Conservation (phyloP, 805 yeast species). For the Candida palmyrensis region DNA sequence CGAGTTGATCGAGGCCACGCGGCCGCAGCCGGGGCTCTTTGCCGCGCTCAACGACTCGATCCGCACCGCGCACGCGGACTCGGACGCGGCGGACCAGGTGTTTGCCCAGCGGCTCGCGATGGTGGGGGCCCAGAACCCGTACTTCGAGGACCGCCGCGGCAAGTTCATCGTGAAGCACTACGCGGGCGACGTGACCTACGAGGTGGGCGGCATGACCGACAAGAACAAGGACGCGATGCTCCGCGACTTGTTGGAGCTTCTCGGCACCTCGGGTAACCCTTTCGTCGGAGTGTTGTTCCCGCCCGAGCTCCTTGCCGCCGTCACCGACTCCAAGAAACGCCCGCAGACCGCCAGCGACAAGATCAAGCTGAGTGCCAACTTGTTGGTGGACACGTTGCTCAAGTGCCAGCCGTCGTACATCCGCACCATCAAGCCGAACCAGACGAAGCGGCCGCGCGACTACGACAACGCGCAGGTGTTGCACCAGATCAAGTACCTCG, state of each 20-base stretch:
- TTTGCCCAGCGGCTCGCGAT: constrained; percentile 87
- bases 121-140: constrained; percentile 71
- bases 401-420: constrained; percentile 93
- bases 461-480: constrained; percentile 85
- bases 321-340: constrained; percentile 60
- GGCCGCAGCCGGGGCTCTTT: constrained; percentile 91
- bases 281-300: constrained; percentile 60
- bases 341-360: constrained; percentile 97
- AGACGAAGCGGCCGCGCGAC: constrained; percentile 83
- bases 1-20: constrained; percentile 86
- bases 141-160: constrained; percentile 81
- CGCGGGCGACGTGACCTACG: constrained; percentile 98
- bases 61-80: constrained; percentile 98
- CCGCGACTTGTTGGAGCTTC: constrained; percentile 77
- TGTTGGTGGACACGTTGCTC: constrained; percentile 81
- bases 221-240: constrained; percentile 93
- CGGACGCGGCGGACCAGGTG: constrained; percentile 93
- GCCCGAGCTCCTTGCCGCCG: constrained; percentile 26
- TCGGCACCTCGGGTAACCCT: constrained; percentile 63
- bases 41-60: constrained; percentile 95
- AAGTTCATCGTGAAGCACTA: constrained; percentile 92
- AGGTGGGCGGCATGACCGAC: constrained; percentile 86
- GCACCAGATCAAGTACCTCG: constrained; percentile 93
- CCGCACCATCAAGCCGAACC: constrained; percentile 96
- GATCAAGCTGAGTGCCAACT: constrained; percentile 87